A percentile compares a stretch with the other conserved stretches of the same genome.
These are phyloP conservation scores for Cladosporium sphaerospermum DNA, from an alignment of 2,329 filamentous ascomycete genomes.

Conservation along the genomic window DNA sequence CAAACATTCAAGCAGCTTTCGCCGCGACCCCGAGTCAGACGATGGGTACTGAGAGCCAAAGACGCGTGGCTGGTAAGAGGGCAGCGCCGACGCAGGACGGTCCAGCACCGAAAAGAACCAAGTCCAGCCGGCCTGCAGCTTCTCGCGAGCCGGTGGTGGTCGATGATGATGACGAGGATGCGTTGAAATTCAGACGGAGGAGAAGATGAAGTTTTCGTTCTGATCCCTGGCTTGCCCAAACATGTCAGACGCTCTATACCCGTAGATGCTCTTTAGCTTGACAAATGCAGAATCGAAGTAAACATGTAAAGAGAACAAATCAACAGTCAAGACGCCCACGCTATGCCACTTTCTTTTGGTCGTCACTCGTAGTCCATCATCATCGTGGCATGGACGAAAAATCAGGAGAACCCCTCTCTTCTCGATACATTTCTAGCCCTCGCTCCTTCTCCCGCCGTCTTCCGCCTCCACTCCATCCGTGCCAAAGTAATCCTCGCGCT, in stretches of 20 bases:
- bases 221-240: no score
- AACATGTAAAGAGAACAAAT: not conserved
- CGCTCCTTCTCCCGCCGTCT: not conserved
- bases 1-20: not conserved
- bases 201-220: slow-evolving; percentile 17
- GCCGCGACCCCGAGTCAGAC: slow-evolving; percentile 18
- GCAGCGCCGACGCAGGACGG: slow-evolving; percentile 18
- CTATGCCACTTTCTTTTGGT: slow-evolving; percentile 7
- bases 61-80: slow-evolving; percentile 23
- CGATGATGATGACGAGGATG: slow-evolving; percentile 50
- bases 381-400: not conserved
- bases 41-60: slow-evolving; percentile 16
- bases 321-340: not conserved
- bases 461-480: slow-evolving; percentile 7
- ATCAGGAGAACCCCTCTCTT: not conserved
- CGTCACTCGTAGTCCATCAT: not conserved
- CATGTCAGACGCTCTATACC: not conserved
- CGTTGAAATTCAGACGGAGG: slow-evolving; percentile 48
- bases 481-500: slow-evolving; percentile 13
- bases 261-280: not conserved
- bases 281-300: no score
- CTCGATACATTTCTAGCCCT: not conserved
- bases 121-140: slow-evolving; percentile 19
- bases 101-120: slow-evolving; percentile 26
- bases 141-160: slow-evolving; percentile 14